A percentile compares a stretch with the other conserved stretches of the same genome.
These are phyloP conservation scores for Hypoxylon crocopeplum DNA, from an alignment of 495 filamentous ascomycete species.

Conservation along the genomic window DNA sequence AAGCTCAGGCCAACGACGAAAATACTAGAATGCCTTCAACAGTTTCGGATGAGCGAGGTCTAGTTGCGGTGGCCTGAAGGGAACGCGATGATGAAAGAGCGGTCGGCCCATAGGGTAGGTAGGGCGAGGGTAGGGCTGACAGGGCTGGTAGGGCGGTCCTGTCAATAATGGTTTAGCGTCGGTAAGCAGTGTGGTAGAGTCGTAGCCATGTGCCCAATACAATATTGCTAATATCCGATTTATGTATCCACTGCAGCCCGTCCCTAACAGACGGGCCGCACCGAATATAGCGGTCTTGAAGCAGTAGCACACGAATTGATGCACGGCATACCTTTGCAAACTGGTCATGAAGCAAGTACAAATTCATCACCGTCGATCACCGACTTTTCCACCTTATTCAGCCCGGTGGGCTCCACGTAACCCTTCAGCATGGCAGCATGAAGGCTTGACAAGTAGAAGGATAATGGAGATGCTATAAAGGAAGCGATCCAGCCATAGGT, in stretches of 20 bases:
- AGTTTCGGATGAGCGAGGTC: slow-evolving; percentile 1
- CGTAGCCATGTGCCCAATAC: slow-evolving; percentile 23
- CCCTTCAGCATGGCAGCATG: neutral
- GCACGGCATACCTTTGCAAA: neutral
- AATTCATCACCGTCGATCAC: slow-evolving; percentile 4
- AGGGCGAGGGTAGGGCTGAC: slow-evolving; percentile 27
- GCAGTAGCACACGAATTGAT: neutral
- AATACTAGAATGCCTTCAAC: neutral
- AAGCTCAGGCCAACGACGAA: neutral
- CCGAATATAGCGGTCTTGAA: slow-evolving; percentile 8
- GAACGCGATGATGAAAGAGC: slow-evolving; percentile 14
- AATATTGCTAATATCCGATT: slow-evolving; percentile 18
- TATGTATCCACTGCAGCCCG: slow-evolving; percentile 25
- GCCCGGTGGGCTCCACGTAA: slow-evolving; percentile 9
- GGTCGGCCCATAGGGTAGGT: slow-evolving; percentile 18
- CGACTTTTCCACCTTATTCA: slow-evolving; percentile 26
- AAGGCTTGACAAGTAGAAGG: neutral
- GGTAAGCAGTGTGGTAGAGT: slow-evolving; percentile 25
- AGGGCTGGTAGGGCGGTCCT: slow-evolving; percentile 35
- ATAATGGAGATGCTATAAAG: slow-evolving; percentile 6
- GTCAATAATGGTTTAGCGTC: slow-evolving; percentile 31
- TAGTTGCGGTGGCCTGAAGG: neutral
- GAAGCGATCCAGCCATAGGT: neutral
- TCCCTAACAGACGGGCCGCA: neutral
- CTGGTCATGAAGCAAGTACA: neutral